These are phyloP conservation scores for Colletotrichum brevisporum DNA, from an alignment of 2,329 filamentous ascomycete species.

Conservation along the genomic window DNA sequence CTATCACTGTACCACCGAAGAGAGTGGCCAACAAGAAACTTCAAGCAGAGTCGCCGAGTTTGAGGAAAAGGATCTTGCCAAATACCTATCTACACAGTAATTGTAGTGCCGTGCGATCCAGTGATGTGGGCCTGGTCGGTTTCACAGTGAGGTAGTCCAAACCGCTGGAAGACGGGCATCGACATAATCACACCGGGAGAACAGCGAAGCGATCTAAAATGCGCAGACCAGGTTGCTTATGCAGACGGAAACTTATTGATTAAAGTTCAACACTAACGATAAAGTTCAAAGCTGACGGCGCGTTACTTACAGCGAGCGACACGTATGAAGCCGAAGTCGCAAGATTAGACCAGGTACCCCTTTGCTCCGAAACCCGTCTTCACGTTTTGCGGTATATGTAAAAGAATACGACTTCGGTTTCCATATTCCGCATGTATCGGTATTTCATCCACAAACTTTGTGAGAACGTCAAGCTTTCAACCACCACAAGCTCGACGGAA, in stretches of 20 bases:
- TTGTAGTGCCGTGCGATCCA: no score
- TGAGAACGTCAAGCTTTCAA: neutral
- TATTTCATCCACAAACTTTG: neutral
- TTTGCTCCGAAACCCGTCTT: neutral
- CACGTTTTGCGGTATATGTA: conserved; percentile 4
- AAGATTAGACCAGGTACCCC: neutral
- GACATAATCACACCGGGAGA: no score
- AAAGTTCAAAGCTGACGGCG: conserved; percentile 9
- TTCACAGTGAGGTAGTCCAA: no score
- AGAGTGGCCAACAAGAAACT: no score
- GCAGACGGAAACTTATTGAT: neutral
- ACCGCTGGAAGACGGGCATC: no score
- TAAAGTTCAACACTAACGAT: conserved; percentile 13
- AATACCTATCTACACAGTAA: no score
- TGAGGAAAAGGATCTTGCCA: no score
- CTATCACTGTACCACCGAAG: no score
- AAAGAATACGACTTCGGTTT: neutral
- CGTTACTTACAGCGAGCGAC: neutral
- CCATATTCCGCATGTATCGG: no score
- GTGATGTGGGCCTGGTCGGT: no score
- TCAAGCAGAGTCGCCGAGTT: no score
- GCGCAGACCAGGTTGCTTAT: neutral
- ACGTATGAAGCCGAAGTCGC: neutral
- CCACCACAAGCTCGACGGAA: neutral
- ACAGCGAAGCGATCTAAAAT: no score